phyloP scores from a whole-genome alignment of 1,284 basidiomycete species.

The Malassezia nana region DNA sequence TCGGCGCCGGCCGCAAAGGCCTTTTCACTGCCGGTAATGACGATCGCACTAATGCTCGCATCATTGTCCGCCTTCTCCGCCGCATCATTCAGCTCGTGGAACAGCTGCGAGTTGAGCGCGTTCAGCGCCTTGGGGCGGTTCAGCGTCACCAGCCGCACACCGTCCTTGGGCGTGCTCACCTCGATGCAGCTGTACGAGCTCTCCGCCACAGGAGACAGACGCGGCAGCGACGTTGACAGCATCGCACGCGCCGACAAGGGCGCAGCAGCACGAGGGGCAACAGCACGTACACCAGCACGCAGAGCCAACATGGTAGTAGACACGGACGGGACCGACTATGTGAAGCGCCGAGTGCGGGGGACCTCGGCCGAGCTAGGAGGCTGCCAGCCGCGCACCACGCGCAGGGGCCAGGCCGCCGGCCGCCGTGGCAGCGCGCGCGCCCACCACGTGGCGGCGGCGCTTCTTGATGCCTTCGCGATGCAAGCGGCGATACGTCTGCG shows the following conservation, averaged over 20 bases:
- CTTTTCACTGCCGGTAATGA: conserved; percentile 83
- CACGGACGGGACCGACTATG: no score
- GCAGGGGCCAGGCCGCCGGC: conserved; percentile 3
- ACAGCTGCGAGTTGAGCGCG: conserved; percentile 51
- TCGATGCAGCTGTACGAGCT: conserved; percentile 60
- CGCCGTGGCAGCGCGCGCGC: conserved; percentile 13
- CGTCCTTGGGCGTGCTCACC: conserved; percentile 61
- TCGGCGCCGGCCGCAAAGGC: conserved; percentile 91
- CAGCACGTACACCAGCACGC: conserved; percentile 20
- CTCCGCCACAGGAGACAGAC: conserved; percentile 18
- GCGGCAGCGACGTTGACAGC: conserved; percentile 31
- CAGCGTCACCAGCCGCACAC: conserved; percentile 77
- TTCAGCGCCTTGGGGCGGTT: conserved; percentile 95
- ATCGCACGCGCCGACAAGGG: conserved; percentile 16
- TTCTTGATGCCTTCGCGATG: conserved; percentile 40
- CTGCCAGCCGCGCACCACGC: neutral
- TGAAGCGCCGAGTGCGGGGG: no score
- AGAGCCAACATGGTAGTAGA: conserved; percentile 18
- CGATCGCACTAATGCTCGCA: conserved; percentile 59
- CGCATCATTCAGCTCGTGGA: conserved; percentile 64
- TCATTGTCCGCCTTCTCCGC: conserved; percentile 61
- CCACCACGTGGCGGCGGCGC: conserved; percentile 17
- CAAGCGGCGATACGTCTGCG: conserved; percentile 30
- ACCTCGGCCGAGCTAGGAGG: conserved; percentile 1
- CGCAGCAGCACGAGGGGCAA: conserved; percentile 13